phyloP scores from a whole-genome alignment of 2,329 filamentous ascomycete species.

The Teratosphaeria destructans region DNA sequence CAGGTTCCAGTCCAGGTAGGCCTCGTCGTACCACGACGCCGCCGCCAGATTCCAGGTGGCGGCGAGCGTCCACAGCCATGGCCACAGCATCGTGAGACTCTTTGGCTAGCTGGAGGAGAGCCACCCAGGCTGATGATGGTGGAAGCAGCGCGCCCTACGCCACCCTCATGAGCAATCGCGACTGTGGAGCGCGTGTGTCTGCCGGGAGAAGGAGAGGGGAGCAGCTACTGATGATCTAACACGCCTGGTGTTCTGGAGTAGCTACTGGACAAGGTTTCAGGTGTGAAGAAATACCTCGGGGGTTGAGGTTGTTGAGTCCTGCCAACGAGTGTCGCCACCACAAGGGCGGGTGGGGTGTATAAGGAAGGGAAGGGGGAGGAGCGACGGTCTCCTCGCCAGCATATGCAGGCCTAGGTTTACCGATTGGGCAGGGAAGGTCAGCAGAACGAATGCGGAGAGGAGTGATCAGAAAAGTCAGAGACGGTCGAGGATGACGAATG shows the following conservation, averaged over 20 bases:
- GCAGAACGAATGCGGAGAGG: slow-evolving; percentile 5
- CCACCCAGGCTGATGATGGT: slow-evolving; percentile 5
- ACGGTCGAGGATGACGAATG: slow-evolving; percentile 1
- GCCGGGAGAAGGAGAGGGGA: neutral
- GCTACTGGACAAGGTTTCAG: neutral
- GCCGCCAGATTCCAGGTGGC: slow-evolving; percentile 11
- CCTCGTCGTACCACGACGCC: slow-evolving; percentile 37
- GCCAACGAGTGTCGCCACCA: neutral
- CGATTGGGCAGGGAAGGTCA: slow-evolving; percentile 3
- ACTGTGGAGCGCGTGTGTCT: neutral
- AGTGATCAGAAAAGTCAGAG: neutral
- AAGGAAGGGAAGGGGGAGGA: slow-evolving; percentile 10
- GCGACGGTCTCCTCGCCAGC: slow-evolving; percentile 5
- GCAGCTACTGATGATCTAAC: neutral
- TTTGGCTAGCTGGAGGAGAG: slow-evolving; percentile 4
- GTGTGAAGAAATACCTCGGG: neutral
- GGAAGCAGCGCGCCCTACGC: slow-evolving; percentile 6
- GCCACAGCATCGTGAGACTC: slow-evolving; percentile 13
- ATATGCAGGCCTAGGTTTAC: slow-evolving; percentile 2
- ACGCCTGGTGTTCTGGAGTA: neutral
- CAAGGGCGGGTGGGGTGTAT: slow-evolving; percentile 6
- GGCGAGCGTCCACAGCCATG: slow-evolving; percentile 13
- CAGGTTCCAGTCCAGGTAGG: slow-evolving; percentile 46
- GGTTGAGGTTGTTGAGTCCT: neutral
- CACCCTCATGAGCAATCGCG: slow-evolving; percentile 7